Evolutionary conservation across 345 rosid species (phyloP), one percentile per base, ranked within the genome.

Genomic region (Litchi chinensis): DNA sequence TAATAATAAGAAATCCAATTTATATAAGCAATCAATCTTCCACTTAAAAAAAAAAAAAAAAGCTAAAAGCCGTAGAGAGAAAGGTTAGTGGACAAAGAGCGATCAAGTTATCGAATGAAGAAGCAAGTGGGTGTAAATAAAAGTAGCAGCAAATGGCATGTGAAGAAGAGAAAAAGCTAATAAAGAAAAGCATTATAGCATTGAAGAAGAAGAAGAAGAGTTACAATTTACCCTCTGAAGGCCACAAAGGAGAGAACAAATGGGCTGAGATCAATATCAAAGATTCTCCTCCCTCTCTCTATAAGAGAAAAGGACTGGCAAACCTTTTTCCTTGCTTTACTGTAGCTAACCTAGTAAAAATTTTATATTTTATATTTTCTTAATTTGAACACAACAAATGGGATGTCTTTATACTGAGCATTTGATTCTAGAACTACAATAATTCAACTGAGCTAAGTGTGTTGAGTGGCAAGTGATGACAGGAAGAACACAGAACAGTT

Each of bases 351-450:
- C 40, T 78, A 66, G 22, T 43, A 10, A 15, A 11, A 37, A 74
- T 26, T 16, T 40, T 43, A 1, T 54, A 21, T 24, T 62, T 77
- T 44, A 64, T 9, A 24, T n/a, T 6, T 59, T 48, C 6, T n/a
- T 68, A 1, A 19, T 3, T 13, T 6, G 41, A 76, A 74, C 59
- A 79, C 62, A 77, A 21, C 79, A 78, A 77, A 75, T 64, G 80
- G 46, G 73, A 65, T 67, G 62, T 69, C 85, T 84, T 81, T 87
- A 71, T 71, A 40, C 67, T 79, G 79, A 77, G 89, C 79, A 82
- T 50, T 82, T 79, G 90, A 82, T 87, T 79, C 88, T 77, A 46
- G 4, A 46, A 11, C 52, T 46, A 46, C 12, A 11, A 46, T 46
- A 7, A 11, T 46, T 0, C 8, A 46, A 1, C 7, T 46, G 15